phyloP scores from a whole-genome alignment of 305 asterid species.

The Ilex paraguariensis region DNA sequence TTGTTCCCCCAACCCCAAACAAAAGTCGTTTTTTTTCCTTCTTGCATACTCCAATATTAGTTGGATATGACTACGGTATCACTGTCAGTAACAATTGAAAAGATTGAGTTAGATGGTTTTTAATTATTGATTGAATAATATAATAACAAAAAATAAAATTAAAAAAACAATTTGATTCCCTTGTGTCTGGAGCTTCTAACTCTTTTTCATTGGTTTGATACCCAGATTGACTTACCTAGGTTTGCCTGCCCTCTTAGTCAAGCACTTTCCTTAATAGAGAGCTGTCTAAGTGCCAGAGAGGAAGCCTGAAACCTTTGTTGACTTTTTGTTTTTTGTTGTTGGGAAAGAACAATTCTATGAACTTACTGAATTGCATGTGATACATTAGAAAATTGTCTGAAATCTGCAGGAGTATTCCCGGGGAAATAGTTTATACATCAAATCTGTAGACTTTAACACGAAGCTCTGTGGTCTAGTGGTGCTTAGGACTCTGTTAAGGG shows the following conservation, averaged over 20 bases:
- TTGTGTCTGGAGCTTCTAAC: not conserved
- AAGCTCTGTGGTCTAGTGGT: no score
- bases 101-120: not conserved
- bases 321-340: conserved; percentile 17
- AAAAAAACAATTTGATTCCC: conserved; percentile 8
- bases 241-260: no score
- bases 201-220: no score
- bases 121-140: not conserved
- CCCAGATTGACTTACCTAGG: no score
- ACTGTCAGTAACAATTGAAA: no score
- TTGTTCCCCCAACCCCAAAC: not conserved
- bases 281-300: conserved; percentile 5
- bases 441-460: not conserved
- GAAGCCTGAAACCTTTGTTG: conserved; percentile 23
- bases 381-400: conserved; percentile 7
- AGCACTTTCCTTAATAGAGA: not conserved
- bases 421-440: conserved; percentile 2
- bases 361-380: no score
- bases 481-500: no score
- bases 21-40: no score
- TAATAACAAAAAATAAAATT: no score
- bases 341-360: not conserved
- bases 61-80: no score
- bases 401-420: conserved; percentile 11
- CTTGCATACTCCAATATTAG: no score